Base-by-base conservation (phyloP, 1,284 basidiomycete genomes). In the Ceratobasidium sp. region DNA sequence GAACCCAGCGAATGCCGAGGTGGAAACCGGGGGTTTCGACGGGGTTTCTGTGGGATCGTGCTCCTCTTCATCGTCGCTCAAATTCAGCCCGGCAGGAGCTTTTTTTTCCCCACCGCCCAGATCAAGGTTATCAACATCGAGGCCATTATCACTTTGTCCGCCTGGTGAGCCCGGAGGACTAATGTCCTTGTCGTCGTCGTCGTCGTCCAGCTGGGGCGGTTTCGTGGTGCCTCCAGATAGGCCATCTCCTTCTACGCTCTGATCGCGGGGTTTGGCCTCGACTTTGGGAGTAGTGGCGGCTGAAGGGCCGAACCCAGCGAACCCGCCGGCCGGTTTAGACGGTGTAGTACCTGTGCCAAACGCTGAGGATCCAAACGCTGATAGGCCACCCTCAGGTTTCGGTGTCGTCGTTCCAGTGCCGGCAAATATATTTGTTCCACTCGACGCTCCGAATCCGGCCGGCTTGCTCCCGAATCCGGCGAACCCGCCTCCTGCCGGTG, bases 1-100 rank as follows among this genome's bases (percentile, higher is more conserved):
- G 27, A 62, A 62, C n/a, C 58, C 58, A 40, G 53, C 31, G 20
- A 69, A 56, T 32, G 67, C 40, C 22, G 55, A 43, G 12, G 67
- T 25, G 52, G 53, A 53, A n/a, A 49, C n/a, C n/a, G 67, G 67
- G 40, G 52, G 52, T n/a, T 56, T 56, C 22, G 50, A 67, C 3
- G 64, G 50, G 22, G 50, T 67, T 27, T 53, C 64, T 25, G 50
- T 22, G 15, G 64, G 58, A 32, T 49, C 32, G 6, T 43, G 58
- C 22, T 43, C 45, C 5, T 43, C 38, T 20, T 62, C 58, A 22
- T 62, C 58, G 31, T 62, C 58, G 20, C 58, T 62, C 17, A 34
- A 20, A 20, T 50, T 31, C 8, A 62, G 31, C 8, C 58, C 58
- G 34, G 58, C 27, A 2, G 42, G 42, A 2, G 58, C 43, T 31